Percentiles rank a stretch among this genome's conserved stretches.
Conservation (phyloP, 139 green algal genomes). For the Chlamydomonas eustigma region DNA sequence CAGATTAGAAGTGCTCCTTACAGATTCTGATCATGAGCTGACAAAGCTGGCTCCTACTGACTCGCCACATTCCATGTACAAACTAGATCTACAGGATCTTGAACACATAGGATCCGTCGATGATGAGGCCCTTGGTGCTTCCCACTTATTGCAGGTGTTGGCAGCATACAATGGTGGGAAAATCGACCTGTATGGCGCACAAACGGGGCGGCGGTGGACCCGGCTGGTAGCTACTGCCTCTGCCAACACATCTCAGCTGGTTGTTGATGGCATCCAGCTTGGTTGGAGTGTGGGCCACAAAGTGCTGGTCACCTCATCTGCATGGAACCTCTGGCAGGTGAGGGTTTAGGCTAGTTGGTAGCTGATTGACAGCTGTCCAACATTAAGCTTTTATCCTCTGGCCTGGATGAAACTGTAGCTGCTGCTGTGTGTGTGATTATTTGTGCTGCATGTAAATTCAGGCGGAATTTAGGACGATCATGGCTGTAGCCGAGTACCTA, state of each 20-base stretch:
- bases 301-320: conserved; percentile 41
- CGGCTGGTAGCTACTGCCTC: conserved; percentile 27
- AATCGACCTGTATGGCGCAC: conserved; percentile 32
- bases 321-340: conserved; percentile 34
- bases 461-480: conserved; percentile 39
- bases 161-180: conserved; percentile 22
- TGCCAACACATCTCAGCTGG: conserved; percentile 21
- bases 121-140: no score
- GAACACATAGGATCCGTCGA: no score
- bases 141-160: conserved; percentile 29
- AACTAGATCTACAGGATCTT: no score
- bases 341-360: not conserved
- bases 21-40: no score
- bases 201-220: conserved; percentile 55
- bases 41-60: no score
- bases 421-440: not conserved
- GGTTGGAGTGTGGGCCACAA: conserved; percentile 27
- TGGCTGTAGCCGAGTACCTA: not conserved
- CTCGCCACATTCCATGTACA: no score
- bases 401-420: no score
- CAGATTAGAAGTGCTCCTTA: no score
- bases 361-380: not conserved
- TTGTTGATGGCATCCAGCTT: conserved; percentile 4
- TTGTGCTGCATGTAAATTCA: conserved; percentile 12
- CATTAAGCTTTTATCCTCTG: not conserved